These are phyloP conservation scores for Atractiella rhizophila DNA, from an alignment of 768 basidiomycete species.

Conservation along the genomic window DNA sequence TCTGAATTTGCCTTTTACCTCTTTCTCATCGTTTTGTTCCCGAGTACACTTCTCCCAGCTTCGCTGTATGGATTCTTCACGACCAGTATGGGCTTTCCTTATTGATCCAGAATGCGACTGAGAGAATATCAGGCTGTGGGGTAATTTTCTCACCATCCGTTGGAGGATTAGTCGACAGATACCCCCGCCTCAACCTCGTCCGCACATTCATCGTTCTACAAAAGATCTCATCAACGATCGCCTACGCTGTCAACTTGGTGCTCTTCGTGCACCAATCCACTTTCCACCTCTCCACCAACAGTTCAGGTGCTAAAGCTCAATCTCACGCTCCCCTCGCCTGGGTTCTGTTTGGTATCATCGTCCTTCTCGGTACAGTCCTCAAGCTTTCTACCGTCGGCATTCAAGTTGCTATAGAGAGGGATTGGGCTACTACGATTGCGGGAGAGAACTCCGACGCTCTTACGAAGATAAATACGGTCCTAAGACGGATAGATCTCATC, in stretches of 20 bases:
- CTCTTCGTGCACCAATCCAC: slow-evolving; percentile 14
- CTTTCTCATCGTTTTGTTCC: slow-evolving; percentile 4
- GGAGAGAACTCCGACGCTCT: slow-evolving; percentile 21
- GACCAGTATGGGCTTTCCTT: too few species aligned
- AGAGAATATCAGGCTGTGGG: slow-evolving; percentile 22
- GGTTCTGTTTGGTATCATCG: slow-evolving; percentile 22
- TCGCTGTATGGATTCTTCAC: slow-evolving; percentile 29
- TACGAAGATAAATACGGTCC: slow-evolving; percentile 26
- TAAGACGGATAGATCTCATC: slow-evolving; percentile 25
- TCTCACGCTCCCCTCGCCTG: slow-evolving; percentile 9
- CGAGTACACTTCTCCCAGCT: slow-evolving; percentile 24
- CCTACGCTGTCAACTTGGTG: background rate
- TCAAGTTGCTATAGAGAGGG: slow-evolving; percentile 29
- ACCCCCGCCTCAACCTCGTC: slow-evolving; percentile 23
- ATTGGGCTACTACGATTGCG: slow-evolving; percentile 30
- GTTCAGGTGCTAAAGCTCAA: background rate
- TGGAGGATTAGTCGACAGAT: slow-evolving; percentile 27
- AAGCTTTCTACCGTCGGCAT: slow-evolving; percentile 26
- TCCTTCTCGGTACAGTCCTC: slow-evolving; percentile 22
- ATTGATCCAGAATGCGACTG: too few species aligned
- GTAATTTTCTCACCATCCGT: slow-evolving; percentile 26
- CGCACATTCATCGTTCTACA: slow-evolving; percentile 24
- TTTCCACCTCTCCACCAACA: slow-evolving; percentile 18
- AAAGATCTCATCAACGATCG: slow-evolving; percentile 20
- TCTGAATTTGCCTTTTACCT: slow-evolving; percentile 7